phyloP scores from a whole-genome alignment of 2,329 filamentous ascomycete genomes.

The Aspergillus terreus region DNA sequence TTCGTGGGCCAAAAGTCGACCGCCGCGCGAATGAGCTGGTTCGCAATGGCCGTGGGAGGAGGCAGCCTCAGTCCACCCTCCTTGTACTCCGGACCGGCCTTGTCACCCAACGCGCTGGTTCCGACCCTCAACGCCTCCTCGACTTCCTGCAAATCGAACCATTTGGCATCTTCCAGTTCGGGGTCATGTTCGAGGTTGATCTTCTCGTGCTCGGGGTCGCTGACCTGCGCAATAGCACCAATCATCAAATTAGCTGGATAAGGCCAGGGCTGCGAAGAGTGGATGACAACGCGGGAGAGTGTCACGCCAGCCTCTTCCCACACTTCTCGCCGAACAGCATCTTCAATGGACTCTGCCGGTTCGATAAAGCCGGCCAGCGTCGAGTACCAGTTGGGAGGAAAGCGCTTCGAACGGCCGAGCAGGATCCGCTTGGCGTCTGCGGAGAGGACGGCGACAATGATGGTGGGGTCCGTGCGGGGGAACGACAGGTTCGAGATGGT shows the following conservation, averaged over 20 bases:
- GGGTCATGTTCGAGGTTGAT: conserved; percentile 84
- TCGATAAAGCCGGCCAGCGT: conserved; percentile 86
- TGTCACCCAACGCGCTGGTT: conserved; percentile 64
- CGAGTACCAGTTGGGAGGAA: conserved; percentile 80
- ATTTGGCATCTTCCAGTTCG: conserved; percentile 84
- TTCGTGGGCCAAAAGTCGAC: conserved; percentile 53
- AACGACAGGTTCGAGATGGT: conserved; percentile 89
- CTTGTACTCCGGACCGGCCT: conserved; percentile 63
- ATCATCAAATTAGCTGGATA: conserved; percentile 85
- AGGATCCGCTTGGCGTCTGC: conserved; percentile 72
- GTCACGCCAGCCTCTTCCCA: conserved; percentile 81
- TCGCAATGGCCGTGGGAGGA: conserved; percentile 84
- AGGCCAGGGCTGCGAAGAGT: conserved; percentile 83
- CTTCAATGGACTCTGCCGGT: conserved; percentile 79
- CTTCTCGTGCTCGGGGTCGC: conserved; percentile 71
- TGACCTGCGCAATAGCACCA: conserved; percentile 76
- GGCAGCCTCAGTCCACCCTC: conserved; percentile 77
- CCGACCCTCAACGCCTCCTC: conserved; percentile 67
- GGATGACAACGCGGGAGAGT: conserved; percentile 73
- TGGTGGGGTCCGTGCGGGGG: conserved; percentile 87
- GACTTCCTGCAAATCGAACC: conserved; percentile 81
- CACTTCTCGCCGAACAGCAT: conserved; percentile 76
- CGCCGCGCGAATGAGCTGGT: conserved; percentile 79
- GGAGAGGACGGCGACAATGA: conserved; percentile 91
- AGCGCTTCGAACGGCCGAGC: conserved; percentile 80